A percentile compares a stretch with the other conserved stretches of the same genome.
phyloP scores from a whole-genome alignment of 1,284 basidiomycete genomes.

The Moniliophthora roreri region DNA sequence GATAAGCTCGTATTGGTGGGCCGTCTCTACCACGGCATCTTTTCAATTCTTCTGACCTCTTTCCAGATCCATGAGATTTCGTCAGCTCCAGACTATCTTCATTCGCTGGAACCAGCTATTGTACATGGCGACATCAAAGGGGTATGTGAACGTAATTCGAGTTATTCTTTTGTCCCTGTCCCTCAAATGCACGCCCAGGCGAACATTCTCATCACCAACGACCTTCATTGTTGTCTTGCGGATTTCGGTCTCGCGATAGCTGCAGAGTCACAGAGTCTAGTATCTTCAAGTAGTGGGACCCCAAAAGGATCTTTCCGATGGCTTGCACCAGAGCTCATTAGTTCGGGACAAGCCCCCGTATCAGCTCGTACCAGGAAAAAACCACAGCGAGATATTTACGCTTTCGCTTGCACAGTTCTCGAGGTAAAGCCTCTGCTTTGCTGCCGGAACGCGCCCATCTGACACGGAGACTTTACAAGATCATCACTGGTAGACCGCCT shows the following conservation, averaged over 20 bases:
- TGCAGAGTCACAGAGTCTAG: conserved; percentile 6
- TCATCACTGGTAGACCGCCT: too few species aligned
- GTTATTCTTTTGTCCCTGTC: neutral
- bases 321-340: conserved; percentile 11
- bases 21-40: neutral
- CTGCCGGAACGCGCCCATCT: neutral
- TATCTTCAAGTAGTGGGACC: neutral
- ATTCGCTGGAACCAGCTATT: conserved; percentile 10
- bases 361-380: neutral
- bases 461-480: too few species aligned
- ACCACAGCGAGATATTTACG: conserved; percentile 9
- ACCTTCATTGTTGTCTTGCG: conserved; percentile 4
- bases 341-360: neutral
- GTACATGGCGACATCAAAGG: conserved; percentile 13
- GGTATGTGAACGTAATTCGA: neutral
- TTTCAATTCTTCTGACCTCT: neutral
- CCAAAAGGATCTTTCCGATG: conserved; percentile 9
- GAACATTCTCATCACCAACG: conserved; percentile 1
- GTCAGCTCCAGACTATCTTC: conserved; percentile 8
- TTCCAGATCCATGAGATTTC: conserved; percentile 6
- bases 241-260: conserved; percentile 11
- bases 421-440: conserved; percentile 8
- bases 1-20: neutral
- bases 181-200: neutral
- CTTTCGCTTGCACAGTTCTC: conserved; percentile 11